Base-by-base conservation (phyloP, 352 stramenopile species). In the Elongisporangium anandrum region DNA sequence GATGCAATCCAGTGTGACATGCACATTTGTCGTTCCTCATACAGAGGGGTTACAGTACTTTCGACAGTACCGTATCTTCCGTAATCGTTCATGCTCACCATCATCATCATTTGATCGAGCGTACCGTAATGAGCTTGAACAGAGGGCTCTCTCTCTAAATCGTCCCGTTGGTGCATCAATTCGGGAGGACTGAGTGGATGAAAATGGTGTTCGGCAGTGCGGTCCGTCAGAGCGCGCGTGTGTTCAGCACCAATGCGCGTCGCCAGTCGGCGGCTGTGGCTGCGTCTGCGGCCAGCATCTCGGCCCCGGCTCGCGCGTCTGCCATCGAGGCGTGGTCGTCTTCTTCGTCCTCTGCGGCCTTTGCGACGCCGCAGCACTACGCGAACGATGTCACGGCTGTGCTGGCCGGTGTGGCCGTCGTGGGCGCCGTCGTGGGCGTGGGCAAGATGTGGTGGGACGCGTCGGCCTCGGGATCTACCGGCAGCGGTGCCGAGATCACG, bases 391-490 rank as follows among this genome's bases (percentile, higher is more conserved):
- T 82, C 41, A 88, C 83, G 20, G 77, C 73, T 23, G 66, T 93
- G 45, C 73, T 93, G 19, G 79, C 77, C 5, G 77, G 79, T 34
- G 78, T 95, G 22, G 85, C 85, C 9, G 68, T 90, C 21, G 73
- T 90, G 10, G 73, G 83, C 12, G 83, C 81, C 12, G 60, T 92
- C 17, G 57, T 90, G 4, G 81, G 83, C 15, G 81, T 95, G 0
- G 85, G 79, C 3, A 93, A 95, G 59, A 95, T 95, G 80, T 92
- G 83, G 79, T 93, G 81, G 81, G 80, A 92, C 60, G 83, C 82
- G 19, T 93, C 83, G 19, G 69, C 73, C 22, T 70, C 77, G 19
- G 39, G 65, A 0, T 63, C 67, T 2, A 45, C 59, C 16, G 45
- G 59, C 16, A 24, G 21, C 21, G 34, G 49, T 8, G 19, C 51